Evolutionary conservation across 345 rosid genomes (phyloP).

Genomic region (Cardamine resedifolia): DNA sequence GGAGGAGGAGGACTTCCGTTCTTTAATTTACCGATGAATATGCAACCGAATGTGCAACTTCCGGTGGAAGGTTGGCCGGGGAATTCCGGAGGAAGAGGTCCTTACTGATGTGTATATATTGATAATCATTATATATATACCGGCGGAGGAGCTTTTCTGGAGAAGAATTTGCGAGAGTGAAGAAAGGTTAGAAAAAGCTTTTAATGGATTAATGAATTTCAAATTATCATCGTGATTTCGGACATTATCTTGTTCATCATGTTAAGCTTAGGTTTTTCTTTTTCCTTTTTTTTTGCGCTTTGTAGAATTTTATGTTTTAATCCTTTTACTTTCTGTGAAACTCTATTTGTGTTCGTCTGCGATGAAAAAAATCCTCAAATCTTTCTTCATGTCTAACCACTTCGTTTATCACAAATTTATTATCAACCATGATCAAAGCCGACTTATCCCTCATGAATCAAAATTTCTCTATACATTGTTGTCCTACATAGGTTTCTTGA

Average conservation of each 20-base stretch:
- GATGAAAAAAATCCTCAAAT: conserved; percentile 20
- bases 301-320: conserved; percentile 36
- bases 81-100: conserved; percentile 64
- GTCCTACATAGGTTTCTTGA: conserved; percentile 3
- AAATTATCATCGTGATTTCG: conserved; percentile 28
- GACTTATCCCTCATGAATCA: neutral
- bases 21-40: conserved; percentile 80
- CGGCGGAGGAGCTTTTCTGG: conserved; percentile 30
- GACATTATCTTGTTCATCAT: conserved; percentile 33
- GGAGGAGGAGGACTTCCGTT: conserved; percentile 78
- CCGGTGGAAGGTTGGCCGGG: conserved; percentile 94
- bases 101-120: conserved; percentile 36
- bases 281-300: conserved; percentile 2
- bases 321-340: conserved; percentile 24
- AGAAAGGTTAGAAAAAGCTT: conserved; percentile 40
- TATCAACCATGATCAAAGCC: neutral
- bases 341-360: conserved; percentile 37
- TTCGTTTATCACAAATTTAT: neutral
- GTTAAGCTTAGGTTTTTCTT: conserved; percentile 26
- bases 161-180: conserved; percentile 28
- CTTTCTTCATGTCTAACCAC: conserved; percentile 33
- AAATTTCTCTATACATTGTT: conserved; percentile 7
- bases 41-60: conserved; percentile 64
- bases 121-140: conserved; percentile 24
- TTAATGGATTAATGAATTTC: conserved; percentile 34